Conservation (phyloP, 1,284 basidiomycete species). For the Sparassis latifolia region DNA sequence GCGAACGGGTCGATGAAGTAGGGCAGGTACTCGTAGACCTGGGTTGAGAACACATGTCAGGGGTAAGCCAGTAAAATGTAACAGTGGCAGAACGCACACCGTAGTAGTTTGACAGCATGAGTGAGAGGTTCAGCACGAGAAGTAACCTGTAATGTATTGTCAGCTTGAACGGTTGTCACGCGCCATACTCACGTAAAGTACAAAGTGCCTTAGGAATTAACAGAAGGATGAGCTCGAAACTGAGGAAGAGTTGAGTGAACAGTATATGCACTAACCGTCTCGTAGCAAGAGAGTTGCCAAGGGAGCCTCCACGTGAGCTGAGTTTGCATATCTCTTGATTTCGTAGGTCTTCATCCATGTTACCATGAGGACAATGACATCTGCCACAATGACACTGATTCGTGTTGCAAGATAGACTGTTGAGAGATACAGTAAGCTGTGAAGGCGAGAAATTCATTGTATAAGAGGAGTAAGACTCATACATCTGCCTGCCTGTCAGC, state of each 20-base stretch:
- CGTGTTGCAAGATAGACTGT: not conserved
- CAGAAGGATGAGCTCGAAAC: not conserved
- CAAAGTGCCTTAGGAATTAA: not conserved
- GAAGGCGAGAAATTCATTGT: not conserved
- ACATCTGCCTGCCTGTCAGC: too few species aligned
- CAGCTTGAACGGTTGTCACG: too few species aligned
- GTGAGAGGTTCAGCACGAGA: too few species aligned
- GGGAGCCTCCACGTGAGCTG: not conserved
- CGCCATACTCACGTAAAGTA: not conserved
- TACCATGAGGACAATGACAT: not conserved
- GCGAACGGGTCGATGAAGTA: not conserved
- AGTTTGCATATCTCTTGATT: not conserved
- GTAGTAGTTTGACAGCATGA: too few species aligned
- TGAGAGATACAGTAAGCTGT: not conserved
- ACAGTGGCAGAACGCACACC: too few species aligned
- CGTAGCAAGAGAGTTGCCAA: not conserved
- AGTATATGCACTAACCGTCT: not conserved
- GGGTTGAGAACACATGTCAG: too few species aligned
- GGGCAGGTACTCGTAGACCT: not conserved
- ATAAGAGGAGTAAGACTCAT: too few species aligned
- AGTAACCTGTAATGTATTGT: too few species aligned
- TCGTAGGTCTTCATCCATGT: not conserved
- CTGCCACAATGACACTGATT: not conserved
- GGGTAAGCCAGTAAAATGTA: too few species aligned
- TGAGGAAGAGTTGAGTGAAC: too few species aligned